phyloP scores from a whole-genome alignment of 441 rosid species.

The Aquilaria agallochum region DNA sequence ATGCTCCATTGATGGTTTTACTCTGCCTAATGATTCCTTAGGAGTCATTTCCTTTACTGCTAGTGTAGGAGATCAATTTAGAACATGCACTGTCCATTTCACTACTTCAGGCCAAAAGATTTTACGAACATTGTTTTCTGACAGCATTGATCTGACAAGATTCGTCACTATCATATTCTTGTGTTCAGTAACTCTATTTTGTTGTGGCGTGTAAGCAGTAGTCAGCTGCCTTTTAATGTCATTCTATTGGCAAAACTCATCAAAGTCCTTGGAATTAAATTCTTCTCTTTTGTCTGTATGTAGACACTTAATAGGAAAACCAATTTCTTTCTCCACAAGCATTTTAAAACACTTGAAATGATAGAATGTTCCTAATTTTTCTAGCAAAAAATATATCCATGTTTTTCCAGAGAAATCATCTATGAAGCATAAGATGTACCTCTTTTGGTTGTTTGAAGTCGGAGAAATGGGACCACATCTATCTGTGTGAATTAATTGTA shows the following conservation, averaged over 20 bases:
- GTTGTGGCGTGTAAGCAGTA: slow-evolving; percentile 3
- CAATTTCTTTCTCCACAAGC: background rate
- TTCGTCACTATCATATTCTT: background rate
- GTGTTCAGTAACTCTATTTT: background rate
- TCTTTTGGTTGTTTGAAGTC: no score
- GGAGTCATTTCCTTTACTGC: background rate
- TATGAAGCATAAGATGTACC: background rate
- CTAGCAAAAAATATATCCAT: background rate
- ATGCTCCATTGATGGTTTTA: no score
- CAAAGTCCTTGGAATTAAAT: background rate
- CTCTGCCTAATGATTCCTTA: no score
- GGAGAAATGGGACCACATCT: background rate
- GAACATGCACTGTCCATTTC: background rate
- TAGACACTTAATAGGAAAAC: background rate
- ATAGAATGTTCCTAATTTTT: no score
- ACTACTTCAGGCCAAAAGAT: background rate
- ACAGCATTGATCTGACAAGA: background rate
- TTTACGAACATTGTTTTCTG: background rate
- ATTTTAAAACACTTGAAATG: no score
- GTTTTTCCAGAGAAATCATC: slow-evolving; percentile 4
- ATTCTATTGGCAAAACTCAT: background rate
- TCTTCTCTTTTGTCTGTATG: background rate
- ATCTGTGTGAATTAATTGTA: background rate
- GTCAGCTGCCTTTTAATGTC: background rate
- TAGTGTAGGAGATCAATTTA: background rate